Conservation (phyloP, 1,284 basidiomycete species). For the Heterobasidion annosum region DNA sequence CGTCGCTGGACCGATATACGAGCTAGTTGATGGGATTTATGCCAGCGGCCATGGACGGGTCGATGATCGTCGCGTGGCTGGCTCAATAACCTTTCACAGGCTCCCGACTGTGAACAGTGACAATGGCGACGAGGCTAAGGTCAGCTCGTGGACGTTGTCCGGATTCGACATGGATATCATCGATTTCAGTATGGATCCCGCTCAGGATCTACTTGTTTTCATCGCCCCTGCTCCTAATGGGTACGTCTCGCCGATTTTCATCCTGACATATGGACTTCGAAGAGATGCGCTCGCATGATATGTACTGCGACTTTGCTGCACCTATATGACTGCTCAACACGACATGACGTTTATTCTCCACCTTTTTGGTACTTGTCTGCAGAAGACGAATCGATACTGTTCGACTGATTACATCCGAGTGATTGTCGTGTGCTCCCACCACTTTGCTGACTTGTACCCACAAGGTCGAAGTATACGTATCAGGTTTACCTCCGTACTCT, state of each 20-base stretch:
- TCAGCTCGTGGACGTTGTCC: constrained; percentile 26
- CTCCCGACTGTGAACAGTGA: constrained; percentile 20
- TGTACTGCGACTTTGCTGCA: no score
- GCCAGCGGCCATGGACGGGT: constrained; percentile 35
- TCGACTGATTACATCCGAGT: no score
- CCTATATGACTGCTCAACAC: no score
- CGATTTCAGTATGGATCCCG: constrained; percentile 46
- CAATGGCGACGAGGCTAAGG: constrained; percentile 8
- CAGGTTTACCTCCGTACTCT: constrained; percentile 39
- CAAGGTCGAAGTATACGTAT: constrained; percentile 31
- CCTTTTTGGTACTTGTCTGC: no score
- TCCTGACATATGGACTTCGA: no score
- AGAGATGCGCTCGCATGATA: no score
- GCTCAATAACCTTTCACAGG: constrained; percentile 30
- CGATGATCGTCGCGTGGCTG: constrained; percentile 10
- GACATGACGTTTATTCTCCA: no score
- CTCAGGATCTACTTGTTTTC: constrained; percentile 40
- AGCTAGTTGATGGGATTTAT: constrained; percentile 40
- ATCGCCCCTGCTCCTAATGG: constrained; percentile 29
- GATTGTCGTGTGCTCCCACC: no score
- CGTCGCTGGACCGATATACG: constrained; percentile 37
- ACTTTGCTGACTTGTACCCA: not conserved
- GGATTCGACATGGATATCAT: constrained; percentile 30
- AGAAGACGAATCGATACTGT: no score
- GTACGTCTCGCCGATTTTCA: constrained; percentile 20